phyloP scores from a whole-genome alignment of 345 rosid species.

The Clausena lansium region DNA sequence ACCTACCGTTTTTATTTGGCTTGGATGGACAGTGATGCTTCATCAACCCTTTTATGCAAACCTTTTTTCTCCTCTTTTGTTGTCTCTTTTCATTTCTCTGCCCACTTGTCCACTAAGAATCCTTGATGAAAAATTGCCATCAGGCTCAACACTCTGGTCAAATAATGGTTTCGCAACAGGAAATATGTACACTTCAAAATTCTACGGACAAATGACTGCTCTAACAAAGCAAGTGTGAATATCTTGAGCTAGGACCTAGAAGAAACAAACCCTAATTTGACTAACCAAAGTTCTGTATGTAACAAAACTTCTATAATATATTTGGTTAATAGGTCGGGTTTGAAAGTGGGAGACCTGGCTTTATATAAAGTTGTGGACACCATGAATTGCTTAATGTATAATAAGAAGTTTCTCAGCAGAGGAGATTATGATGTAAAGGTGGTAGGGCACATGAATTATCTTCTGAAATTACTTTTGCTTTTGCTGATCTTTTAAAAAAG shows the following conservation, averaged over 20 bases:
- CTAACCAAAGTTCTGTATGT: background rate
- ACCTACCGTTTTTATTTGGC: background rate
- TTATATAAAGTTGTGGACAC: slow-evolving; percentile 39
- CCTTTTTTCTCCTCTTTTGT: background rate
- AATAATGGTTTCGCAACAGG: background rate
- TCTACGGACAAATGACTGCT: background rate
- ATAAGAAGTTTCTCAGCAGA: slow-evolving; percentile 43
- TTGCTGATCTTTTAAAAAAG: slow-evolving; percentile 37
- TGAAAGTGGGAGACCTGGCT: slow-evolving; percentile 24
- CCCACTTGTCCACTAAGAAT: background rate
- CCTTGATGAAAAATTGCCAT: background rate
- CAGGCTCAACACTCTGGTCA: background rate
- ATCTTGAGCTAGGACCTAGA: background rate
- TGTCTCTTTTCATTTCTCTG: background rate
- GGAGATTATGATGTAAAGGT: slow-evolving; percentile 41
- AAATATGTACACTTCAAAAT: background rate
- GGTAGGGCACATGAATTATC: slow-evolving; percentile 54
- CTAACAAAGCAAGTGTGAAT: background rate
- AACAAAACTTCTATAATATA: background rate
- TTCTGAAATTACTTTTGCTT: slow-evolving; percentile 36
- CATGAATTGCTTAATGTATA: slow-evolving; percentile 35
- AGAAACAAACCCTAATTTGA: background rate
- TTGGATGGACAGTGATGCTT: slow-evolving; percentile 25
- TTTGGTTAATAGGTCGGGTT: background rate
- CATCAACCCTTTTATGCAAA: slow-evolving; percentile 15